Percentiles rank a stretch among this genome's conserved stretches.
These are phyloP conservation scores for Pythium guiyangense DNA, from an alignment of 352 stramenopile species.

Conservation along the genomic window DNA sequence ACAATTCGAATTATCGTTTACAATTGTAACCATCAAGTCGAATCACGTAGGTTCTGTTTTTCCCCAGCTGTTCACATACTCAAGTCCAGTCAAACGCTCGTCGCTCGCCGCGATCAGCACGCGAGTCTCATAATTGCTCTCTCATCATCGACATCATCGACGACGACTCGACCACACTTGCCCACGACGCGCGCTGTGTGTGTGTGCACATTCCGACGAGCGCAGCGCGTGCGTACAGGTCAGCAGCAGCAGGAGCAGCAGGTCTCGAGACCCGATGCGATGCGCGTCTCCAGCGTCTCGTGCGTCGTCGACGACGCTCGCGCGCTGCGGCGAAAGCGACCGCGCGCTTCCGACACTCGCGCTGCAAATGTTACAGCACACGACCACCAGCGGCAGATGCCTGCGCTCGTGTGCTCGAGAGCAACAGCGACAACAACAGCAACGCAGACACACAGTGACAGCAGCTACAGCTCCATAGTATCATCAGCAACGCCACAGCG, in stretches of 20 bases:
- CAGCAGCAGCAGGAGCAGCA: background rate
- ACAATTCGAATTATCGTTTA: too few relatives aligned
- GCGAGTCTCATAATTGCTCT: background rate
- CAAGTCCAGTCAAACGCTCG: too few relatives aligned
- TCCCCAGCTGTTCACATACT: too few relatives aligned
- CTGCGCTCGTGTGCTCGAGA: too few relatives aligned
- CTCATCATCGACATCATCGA: background rate
- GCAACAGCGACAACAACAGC: conserved; percentile 1
- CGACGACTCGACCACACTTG: background rate
- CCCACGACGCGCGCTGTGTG: background rate
- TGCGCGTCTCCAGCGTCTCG: conserved; percentile 2
- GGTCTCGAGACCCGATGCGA: conserved; percentile 3
- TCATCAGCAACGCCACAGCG: background rate
- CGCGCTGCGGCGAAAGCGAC: conserved; percentile 4
- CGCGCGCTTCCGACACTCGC: background rate
- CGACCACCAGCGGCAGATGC: too few relatives aligned
- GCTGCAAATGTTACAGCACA: background rate
- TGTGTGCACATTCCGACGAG: conserved; percentile 7
- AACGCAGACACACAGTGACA: background rate
- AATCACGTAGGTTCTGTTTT: too few relatives aligned
- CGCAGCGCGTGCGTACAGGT: conserved; percentile 1
- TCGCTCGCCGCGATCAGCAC: too few relatives aligned
- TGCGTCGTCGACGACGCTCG: background rate
- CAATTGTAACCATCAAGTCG: too few relatives aligned
- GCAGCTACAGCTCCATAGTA: background rate